Conservation (phyloP, 345 rosid species). For the Odontarrhena argentea region DNA sequence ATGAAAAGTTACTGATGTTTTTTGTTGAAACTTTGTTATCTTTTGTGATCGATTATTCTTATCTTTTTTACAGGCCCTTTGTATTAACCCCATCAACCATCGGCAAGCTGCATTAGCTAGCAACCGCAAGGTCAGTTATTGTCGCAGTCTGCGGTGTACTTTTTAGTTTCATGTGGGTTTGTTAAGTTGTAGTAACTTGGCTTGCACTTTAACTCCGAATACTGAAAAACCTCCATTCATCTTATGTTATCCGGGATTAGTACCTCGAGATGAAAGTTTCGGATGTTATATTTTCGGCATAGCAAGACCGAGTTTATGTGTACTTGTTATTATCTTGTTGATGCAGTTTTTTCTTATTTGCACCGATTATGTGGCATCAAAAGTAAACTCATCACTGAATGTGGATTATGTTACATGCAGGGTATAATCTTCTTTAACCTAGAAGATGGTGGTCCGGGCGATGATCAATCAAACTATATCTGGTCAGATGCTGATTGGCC, state of each 20-base stretch:
- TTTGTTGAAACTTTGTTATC: conserved; percentile 17
- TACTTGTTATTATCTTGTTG: conserved; percentile 5
- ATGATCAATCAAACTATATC: conserved; percentile 53
- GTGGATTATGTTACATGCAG: conserved; percentile 47
- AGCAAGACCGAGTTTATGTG: conserved; percentile 9
- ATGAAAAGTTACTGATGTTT: conserved; percentile 31
- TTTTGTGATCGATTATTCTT: conserved; percentile 26
- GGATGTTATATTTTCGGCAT: conserved; percentile 16
- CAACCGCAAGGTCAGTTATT: conserved; percentile 77
- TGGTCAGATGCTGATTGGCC: conserved; percentile 95
- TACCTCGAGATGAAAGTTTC: conserved; percentile 18
- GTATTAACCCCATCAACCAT: conserved; percentile 66
- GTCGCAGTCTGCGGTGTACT: conserved; percentile 20
- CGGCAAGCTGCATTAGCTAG: conserved; percentile 80
- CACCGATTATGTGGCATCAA: conserved; percentile 5
- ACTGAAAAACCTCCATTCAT: conserved; percentile 22
- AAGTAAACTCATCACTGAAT: conserved; percentile 25
- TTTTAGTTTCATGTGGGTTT: conserved; percentile 23
- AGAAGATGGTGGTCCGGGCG: conserved; percentile 51
- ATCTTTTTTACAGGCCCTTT: conserved; percentile 67
- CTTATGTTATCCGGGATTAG: conserved; percentile 21
- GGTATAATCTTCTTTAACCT: conserved; percentile 76
- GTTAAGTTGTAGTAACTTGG: conserved; percentile 13
- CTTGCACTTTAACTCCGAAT: conserved; percentile 17
- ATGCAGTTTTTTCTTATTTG: conserved; percentile 22